Conservation (phyloP, 768 basidiomycete genomes). For the Lentinula lateritia region DNA sequence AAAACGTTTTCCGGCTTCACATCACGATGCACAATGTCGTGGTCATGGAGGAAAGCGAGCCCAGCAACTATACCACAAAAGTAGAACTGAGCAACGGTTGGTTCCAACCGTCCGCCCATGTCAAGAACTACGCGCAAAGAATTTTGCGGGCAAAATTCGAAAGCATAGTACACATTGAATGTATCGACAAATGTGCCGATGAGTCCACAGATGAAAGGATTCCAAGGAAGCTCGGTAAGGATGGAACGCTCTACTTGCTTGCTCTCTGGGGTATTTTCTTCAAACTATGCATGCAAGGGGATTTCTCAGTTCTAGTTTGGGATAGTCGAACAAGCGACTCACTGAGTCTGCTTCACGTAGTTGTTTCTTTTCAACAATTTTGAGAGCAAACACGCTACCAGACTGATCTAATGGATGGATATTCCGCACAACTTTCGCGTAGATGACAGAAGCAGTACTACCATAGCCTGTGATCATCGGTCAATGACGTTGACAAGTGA, state of each 20-base stretch:
- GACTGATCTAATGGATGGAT: slow-evolving; percentile 26
- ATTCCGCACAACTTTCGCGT: slow-evolving; percentile 29
- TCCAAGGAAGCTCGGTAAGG: slow-evolving; percentile 43
- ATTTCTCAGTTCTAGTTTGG: background rate
- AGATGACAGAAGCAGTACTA: slow-evolving; percentile 33
- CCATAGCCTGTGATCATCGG: slow-evolving; percentile 31
- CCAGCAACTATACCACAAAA: slow-evolving; percentile 48
- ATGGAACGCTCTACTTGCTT: slow-evolving; percentile 36
- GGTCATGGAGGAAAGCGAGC: slow-evolving; percentile 38
- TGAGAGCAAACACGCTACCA: slow-evolving; percentile 40
- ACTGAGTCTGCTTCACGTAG: slow-evolving; percentile 27
- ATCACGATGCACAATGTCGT: slow-evolving; percentile 47
- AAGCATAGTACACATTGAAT: slow-evolving; percentile 41
- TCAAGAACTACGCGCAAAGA: slow-evolving; percentile 34
- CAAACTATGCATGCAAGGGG: slow-evolving; percentile 12
- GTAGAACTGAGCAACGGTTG: slow-evolving; percentile 40
- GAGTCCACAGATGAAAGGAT: slow-evolving; percentile 45
- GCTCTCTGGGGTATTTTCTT: slow-evolving; percentile 12
- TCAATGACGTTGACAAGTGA: background rate
- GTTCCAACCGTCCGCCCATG: slow-evolving; percentile 23
- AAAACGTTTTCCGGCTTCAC: slow-evolving; percentile 57
- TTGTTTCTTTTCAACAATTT: slow-evolving; percentile 31
- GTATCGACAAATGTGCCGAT: slow-evolving; percentile 40
- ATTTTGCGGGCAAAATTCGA: slow-evolving; percentile 45
- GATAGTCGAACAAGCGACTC: slow-evolving; percentile 7